Evolutionary conservation across 306 rosid species (phyloP).

Genomic region (Prosopis cineraria): DNA sequence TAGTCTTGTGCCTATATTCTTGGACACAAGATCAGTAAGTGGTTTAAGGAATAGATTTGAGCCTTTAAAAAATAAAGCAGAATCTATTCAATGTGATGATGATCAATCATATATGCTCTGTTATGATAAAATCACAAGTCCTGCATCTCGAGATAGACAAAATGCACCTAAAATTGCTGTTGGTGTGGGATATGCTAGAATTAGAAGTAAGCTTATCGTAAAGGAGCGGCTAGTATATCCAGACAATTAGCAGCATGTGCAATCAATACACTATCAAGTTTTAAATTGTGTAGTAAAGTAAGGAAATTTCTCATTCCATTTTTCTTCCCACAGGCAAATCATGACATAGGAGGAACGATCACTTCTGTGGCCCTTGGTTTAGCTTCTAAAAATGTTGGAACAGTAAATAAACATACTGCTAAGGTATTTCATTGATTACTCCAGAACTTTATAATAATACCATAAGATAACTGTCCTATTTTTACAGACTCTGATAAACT

Average conservation of each 20-base stretch:
- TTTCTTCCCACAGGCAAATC: slow-evolving; percentile 42
- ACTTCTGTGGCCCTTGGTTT: slow-evolving; percentile 35
- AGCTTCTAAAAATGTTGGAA: slow-evolving; percentile 39
- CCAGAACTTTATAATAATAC: background rate
- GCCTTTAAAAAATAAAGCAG: slow-evolving; percentile 55
- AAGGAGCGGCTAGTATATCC: slow-evolving; percentile 62
- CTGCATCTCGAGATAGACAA: slow-evolving; percentile 49
- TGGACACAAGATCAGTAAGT: slow-evolving; percentile 46
- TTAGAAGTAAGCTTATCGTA: slow-evolving; percentile 40
- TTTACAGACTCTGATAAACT: background rate
- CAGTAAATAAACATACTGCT: slow-evolving; percentile 32
- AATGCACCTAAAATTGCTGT: slow-evolving; percentile 40
- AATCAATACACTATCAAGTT: background rate
- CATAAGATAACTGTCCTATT: slow-evolving; percentile 9
- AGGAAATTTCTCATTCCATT: slow-evolving; percentile 17
- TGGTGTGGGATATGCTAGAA: slow-evolving; percentile 49
- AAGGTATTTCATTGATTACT: slow-evolving; percentile 39
- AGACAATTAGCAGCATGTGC: slow-evolving; percentile 19
- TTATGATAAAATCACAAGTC: slow-evolving; percentile 44
- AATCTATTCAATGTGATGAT: slow-evolving; percentile 50
- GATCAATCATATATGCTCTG: slow-evolving; percentile 43
- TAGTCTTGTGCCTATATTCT: slow-evolving; percentile 43
- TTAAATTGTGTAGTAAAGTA: slow-evolving; percentile 8
- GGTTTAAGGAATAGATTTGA: slow-evolving; percentile 42
- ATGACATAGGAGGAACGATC: slow-evolving; percentile 38